Conservation (phyloP, 192 early-diverging fungal genomes). For the Coemansia sp. region DNA sequence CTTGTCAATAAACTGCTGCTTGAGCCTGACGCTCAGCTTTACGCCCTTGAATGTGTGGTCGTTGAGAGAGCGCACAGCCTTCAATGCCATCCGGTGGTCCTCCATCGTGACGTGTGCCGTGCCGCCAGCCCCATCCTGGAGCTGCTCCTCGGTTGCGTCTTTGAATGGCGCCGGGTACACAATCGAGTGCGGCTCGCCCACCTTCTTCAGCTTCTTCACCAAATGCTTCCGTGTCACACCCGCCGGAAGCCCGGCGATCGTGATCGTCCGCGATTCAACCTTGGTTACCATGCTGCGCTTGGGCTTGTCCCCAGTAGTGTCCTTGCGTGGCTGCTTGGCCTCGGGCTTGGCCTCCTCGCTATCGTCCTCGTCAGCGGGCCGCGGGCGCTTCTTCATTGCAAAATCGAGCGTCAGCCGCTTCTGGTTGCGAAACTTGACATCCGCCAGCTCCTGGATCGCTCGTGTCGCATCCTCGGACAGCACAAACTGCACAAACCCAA, state of each 20-base stretch:
- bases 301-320: constrained; percentile 13
- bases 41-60: constrained; percentile 72
- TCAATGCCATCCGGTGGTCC: constrained; percentile 29
- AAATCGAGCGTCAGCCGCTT: constrained; percentile 70
- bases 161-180: constrained; percentile 53
- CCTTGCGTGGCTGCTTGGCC: constrained; percentile 8
- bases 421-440: constrained; percentile 65
- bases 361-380: not conserved
- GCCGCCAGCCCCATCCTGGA: constrained; percentile 36
- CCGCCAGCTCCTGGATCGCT: constrained; percentile 71
- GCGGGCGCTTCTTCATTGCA: constrained; percentile 54
- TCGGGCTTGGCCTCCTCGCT: constrained; percentile 3
- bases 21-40: constrained; percentile 49
- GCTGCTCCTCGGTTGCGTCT: constrained; percentile 34
- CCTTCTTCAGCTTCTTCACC: constrained; percentile 60
- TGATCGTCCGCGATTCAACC: constrained; percentile 20
- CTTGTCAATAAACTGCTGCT: constrained; percentile 50
- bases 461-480: constrained; percentile 53
- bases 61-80: constrained; percentile 58
- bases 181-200: constrained; percentile 54
- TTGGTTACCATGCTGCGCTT: constrained; percentile 4
- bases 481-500: constrained; percentile 85
- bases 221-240: constrained; percentile 69
- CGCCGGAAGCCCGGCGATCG: constrained; percentile 51
- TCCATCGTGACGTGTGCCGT: constrained; percentile 40